Evolutionary conservation across 2,329 filamentous ascomycete genomes (phyloP), one percentile per base, ranked within the genome.

Genomic region (Pseudocercospora eumusae): DNA sequence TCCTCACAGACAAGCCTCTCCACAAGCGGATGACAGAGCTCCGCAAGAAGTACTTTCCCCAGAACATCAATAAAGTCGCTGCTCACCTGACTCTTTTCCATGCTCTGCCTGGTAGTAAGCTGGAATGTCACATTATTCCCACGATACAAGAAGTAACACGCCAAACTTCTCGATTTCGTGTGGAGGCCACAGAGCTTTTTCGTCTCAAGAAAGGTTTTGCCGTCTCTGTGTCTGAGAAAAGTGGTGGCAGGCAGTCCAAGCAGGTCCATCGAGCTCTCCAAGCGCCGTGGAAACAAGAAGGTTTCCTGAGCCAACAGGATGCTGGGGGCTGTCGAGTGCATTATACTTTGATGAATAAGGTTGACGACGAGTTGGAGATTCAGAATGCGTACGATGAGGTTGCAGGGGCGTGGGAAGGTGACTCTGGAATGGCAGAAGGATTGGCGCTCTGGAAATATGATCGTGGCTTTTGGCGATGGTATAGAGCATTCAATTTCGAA

Each of bases 341-440:
- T 57, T 81, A 78, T 72, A 81, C 78, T 10, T 73, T 80, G 15
- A 80, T 80, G 79, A 80, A 80, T 60, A 80, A 80, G 64, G 78
- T 78, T 2, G 74, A 77, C 42, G 76, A 79, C n/a, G 74, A 77
- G 57, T 65, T 68, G 13, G 74, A 73, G 49, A 76, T 80, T 0
- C 61, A 70, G 21, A 67, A 70, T 18, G 75, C 77, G n/a, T 75
- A 77, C 57, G 69, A 72, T 8, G 74, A 77, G 15, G 67, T 79
- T 20, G 63, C 70, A 33, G 61, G 66, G 28, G 70, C 69, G 10
- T 79, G 68, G 70, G 68, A 74, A 27, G 69, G 69, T 3, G 70
- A 73, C 56, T 68, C 69, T 31, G 78, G 78, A 0, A 67, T 62
- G 21, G 78, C 72, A 3, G 63, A 74, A 50, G 79, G 79, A 0